Evolutionary conservation across 371 early-diverging fungal species (phyloP), one percentile per base, ranked within the genome.

Genomic region (Mycotypha africana): DNA sequence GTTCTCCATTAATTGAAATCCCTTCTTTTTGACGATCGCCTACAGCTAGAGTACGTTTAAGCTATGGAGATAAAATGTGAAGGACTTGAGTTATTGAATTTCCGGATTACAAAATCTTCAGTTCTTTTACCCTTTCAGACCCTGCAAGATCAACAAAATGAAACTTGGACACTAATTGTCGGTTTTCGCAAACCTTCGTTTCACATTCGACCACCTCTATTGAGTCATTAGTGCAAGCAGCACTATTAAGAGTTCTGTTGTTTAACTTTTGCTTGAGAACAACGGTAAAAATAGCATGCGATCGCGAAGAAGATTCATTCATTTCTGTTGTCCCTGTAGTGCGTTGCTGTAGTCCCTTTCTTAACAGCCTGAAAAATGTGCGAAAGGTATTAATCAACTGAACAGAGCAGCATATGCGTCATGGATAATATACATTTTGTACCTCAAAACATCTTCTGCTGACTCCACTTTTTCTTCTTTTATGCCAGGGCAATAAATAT

Each of bases 201-300:
- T n/a, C n/a, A n/a, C n/a, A n/a, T n/a, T n/a, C n/a, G n/a, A n/a
- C n/a, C n/a, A n/a, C n/a, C n/a, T n/a, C n/a, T n/a, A n/a, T n/a
- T n/a, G n/a, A n/a, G n/a, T n/a, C n/a, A n/a, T n/a, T n/a, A n/a
- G n/a, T n/a, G n/a, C n/a, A n/a, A n/a, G n/a, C n/a, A n/a, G n/a
- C n/a, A n/a, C n/a, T n/a, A n/a, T n/a, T n/a, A n/a, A n/a, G n/a
- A n/a, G n/a, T n/a, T n/a, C n/a, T n/a, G n/a, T n/a, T n/a, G n/a
- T n/a, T 38, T 19, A 39, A 31, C 3, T 66, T 60, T 47, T 84
- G 86, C 42, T 73, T 60, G 30, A 92, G 72, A 24, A 76, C 82
- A 20, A 97, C 79, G 14, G 93, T 86, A 70, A 97, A 98, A 40
- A 99, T 94, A 35, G 98, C 98, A 70, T 99, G 99, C 15, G 95